A percentile compares a stretch with the other conserved stretches of the same genome.
Evolutionary conservation across 148 eudicot species (phyloP).

Genomic region (Camellia sinensis): DNA sequence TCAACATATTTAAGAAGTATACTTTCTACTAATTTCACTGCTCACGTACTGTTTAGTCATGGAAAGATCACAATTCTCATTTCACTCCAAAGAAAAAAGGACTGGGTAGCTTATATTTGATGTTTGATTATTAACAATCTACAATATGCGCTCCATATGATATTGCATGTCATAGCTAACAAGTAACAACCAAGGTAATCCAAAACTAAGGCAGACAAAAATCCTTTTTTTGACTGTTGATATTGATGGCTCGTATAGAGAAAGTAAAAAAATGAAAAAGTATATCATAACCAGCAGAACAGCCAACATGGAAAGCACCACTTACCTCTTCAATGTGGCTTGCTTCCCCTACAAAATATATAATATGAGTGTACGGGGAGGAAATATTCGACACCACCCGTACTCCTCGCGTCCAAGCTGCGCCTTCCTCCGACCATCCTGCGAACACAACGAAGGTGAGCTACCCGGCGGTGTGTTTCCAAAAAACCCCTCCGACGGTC

Average conservation of each 20-base stretch:
- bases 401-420: no score
- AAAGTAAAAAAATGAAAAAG: neutral
- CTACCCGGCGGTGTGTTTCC: no score
- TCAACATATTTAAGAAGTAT: neutral
- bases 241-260: neutral
- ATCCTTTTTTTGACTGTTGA: neutral
- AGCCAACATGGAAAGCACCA: conserved; percentile 2
- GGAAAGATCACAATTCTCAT: neutral
- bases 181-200: neutral
- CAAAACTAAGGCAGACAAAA: neutral
- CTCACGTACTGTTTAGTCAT: neutral
- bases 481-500: no score
- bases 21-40: neutral
- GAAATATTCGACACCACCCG: no score
- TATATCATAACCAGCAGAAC: neutral
- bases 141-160: neutral
- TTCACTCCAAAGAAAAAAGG: neutral
- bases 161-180: neutral
- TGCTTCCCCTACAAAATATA: conserved; percentile 58
- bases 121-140: no score
- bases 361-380: no score
- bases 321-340: conserved; percentile 54
- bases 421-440: no score
- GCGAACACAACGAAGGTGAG: no score
- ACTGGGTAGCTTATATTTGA: no score